phyloP scores from a whole-genome alignment of 177 flowering plant species.

The Vitis hybrid region DNA sequence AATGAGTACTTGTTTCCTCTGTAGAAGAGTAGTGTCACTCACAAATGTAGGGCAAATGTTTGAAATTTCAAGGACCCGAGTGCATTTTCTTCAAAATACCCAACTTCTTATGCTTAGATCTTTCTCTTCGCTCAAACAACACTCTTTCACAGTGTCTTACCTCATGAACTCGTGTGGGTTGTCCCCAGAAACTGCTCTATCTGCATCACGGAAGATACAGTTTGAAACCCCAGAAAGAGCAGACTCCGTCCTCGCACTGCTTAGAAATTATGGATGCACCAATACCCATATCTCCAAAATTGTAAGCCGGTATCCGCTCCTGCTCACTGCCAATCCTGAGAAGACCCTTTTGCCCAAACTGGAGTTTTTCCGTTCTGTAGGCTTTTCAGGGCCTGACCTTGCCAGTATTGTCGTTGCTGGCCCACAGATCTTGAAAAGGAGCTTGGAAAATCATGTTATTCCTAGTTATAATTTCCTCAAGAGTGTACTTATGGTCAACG shows the following conservation, averaged over 20 bases:
- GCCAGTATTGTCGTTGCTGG: too few species aligned
- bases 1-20: too few species aligned
- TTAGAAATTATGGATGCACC: conserved; percentile 18
- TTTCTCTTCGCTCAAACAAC: too few species aligned
- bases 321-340: conserved; percentile 10
- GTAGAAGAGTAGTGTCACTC: too few species aligned
- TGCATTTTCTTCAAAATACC: too few species aligned
- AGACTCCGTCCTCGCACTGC: conserved; percentile 10
- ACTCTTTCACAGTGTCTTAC: conserved; percentile 10
- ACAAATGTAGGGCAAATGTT: too few species aligned
- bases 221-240: conserved; percentile 12
- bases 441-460: background rate
- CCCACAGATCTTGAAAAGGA: too few species aligned
- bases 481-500: background rate
- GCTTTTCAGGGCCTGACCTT: too few species aligned
- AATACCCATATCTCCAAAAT: conserved; percentile 19
- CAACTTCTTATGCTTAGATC: too few species aligned
- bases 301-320: background rate
- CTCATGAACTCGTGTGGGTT: conserved; percentile 24
- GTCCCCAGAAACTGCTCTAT: conserved; percentile 15
- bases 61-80: too few species aligned
- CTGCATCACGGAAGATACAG: conserved; percentile 3
- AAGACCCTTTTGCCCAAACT: conserved; percentile 10
- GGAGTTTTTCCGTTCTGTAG: too few species aligned
- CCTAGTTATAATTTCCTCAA: background rate